Conservation (phyloP, 2,329 filamentous ascomycete genomes). For the Domatiomyces globalis region DNA sequence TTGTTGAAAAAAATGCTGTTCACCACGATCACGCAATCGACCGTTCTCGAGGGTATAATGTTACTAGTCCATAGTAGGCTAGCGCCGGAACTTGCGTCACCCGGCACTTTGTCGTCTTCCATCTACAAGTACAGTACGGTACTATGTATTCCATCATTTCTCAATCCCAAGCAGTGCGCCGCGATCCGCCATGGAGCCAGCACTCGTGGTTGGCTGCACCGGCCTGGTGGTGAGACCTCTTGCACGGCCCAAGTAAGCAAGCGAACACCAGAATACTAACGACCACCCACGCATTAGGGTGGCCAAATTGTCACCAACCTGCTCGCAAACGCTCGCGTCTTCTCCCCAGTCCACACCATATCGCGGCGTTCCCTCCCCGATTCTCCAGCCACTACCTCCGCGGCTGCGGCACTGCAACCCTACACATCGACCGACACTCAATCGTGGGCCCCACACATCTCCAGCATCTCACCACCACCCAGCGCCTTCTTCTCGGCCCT, state of each 20-base stretch:
- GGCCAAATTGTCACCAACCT: slow-evolving; percentile 52
- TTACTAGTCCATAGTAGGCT: neutral
- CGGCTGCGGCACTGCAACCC: slow-evolving; percentile 35
- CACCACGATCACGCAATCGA: neutral
- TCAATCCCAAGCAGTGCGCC: neutral
- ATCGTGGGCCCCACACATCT: slow-evolving; percentile 52
- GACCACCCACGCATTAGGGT: slow-evolving; percentile 36
- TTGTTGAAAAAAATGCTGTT: neutral
- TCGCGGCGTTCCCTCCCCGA: slow-evolving; percentile 29
- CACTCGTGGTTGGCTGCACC: slow-evolving; percentile 33
- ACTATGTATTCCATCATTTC: neutral
- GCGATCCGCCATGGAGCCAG: slow-evolving; percentile 27
- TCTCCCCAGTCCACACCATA: slow-evolving; percentile 32
- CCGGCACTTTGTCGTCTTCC: neutral
- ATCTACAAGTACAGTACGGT: no score
- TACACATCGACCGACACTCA: slow-evolving; percentile 52
- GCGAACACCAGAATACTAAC: slow-evolving; percentile 8
- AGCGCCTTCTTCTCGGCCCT: slow-evolving; percentile 60
- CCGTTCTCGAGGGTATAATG: no score
- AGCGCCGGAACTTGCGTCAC: neutral
- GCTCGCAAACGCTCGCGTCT: slow-evolving; percentile 26
- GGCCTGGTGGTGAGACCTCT: slow-evolving; percentile 32
- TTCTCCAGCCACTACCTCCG: slow-evolving; percentile 34
- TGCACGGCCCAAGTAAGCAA: neutral
- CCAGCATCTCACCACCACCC: slow-evolving; percentile 41